phyloP scores from a whole-genome alignment of 2,329 filamentous ascomycete genomes.

The Penicillium sp. region DNA sequence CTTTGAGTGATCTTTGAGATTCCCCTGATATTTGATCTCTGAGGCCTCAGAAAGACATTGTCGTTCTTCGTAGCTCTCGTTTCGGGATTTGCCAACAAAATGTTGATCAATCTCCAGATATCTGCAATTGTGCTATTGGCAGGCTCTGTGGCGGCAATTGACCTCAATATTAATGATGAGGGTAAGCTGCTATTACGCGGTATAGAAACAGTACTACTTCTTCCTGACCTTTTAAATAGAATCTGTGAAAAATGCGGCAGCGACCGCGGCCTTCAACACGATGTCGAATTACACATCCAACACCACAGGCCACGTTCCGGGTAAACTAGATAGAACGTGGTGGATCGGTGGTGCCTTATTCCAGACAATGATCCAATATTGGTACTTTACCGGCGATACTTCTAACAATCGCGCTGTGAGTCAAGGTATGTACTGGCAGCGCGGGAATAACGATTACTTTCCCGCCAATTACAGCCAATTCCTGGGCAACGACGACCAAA shows the following conservation, averaged over 20 bases:
- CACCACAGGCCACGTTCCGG: conserved; percentile 5
- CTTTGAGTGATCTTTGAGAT: no score
- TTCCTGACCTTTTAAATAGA: not conserved
- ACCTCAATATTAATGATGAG: no score
- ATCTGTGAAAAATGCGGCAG: conserved; percentile 9
- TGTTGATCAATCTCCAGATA: no score
- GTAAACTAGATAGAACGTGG: conserved; percentile 28
- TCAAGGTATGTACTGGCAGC: conserved; percentile 67
- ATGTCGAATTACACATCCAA: conserved; percentile 2
- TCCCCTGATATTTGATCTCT: no score
- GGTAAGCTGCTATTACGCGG: no score
- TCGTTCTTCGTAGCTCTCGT: no score
- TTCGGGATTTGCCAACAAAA: no score
- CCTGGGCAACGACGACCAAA: conserved; percentile 55
- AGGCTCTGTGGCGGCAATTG: no score
- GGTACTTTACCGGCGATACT: conserved; percentile 72
- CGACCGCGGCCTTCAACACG: conserved; percentile 5
- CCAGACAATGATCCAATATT: conserved; percentile 70
- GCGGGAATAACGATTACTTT: conserved; percentile 71
- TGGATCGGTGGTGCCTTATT: conserved; percentile 71
- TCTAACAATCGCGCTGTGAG: conserved; percentile 67
- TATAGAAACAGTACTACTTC: no score
- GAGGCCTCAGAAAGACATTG: no score
- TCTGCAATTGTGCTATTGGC: no score
- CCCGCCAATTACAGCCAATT: conserved; percentile 51